Evolutionary conservation across 257 asterid species (phyloP).

Genomic region (Craterostigma plantagineum): DNA sequence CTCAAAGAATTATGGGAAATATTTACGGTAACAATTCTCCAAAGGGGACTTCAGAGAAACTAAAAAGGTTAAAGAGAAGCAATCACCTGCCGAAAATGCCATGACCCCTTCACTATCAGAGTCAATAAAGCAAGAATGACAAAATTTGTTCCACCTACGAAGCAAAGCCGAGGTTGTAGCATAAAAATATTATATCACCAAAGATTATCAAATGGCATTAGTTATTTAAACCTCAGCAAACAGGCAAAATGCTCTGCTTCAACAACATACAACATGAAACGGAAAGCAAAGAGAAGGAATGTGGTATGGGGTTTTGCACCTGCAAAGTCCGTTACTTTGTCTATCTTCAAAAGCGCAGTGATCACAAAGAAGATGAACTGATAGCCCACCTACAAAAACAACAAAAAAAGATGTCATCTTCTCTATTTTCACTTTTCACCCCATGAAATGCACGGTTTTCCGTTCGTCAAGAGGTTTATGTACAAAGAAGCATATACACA

Average conservation of each 20-base stretch:
- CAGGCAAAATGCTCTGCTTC: no score
- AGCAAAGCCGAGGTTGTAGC: neutral
- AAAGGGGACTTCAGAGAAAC: neutral
- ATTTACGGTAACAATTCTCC: neutral
- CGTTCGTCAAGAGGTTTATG: no score
- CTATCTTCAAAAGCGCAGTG: constrained; percentile 77
- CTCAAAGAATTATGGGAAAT: neutral
- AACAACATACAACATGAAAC: no score
- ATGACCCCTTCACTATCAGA: constrained; percentile 68
- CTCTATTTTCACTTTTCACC: no score
- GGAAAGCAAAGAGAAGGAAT: neutral
- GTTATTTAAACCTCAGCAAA: no score
- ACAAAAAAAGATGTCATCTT: neutral
- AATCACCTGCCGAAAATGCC: constrained; percentile 84
- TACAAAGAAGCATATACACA: constrained; percentile 1
- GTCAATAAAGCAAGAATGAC: constrained; percentile 68
- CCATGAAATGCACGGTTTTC: no score
- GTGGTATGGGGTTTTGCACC: constrained; percentile 16
- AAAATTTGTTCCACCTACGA: constrained; percentile 82
- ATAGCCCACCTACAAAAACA: constrained; percentile 60
- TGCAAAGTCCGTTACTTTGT: constrained; percentile 94
- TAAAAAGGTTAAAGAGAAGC: constrained; percentile 8
- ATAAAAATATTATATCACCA: neutral
- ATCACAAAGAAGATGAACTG: constrained; percentile 63
- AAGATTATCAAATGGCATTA: no score